Evolutionary conservation across 2,329 filamentous ascomycete species (phyloP).

Genomic region (Helotiales sp.): DNA sequence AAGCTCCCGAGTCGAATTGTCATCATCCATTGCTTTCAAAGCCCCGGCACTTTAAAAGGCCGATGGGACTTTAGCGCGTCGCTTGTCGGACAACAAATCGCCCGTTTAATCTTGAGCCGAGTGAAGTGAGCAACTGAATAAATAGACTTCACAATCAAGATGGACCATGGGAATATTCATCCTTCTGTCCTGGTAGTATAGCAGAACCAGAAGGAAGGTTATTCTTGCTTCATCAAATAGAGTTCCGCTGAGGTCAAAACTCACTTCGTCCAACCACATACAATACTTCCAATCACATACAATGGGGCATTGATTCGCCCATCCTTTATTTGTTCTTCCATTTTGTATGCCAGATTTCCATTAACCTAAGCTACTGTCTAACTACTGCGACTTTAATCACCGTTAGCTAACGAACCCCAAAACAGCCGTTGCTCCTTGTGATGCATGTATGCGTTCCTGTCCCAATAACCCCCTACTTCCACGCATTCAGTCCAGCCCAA

Average conservation of each 20-base stretch:
- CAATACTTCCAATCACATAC: background rate
- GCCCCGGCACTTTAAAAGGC: conserved; percentile 15
- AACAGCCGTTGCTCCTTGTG: conserved; percentile 19
- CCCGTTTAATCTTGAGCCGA: background rate
- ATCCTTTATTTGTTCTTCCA: background rate
- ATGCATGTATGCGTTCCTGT: conserved; percentile 21
- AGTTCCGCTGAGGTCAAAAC: no score
- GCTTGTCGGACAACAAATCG: background rate
- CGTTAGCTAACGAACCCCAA: background rate
- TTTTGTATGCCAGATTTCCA: background rate
- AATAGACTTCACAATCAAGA: background rate
- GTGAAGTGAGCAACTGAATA: background rate
- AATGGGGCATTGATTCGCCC: background rate
- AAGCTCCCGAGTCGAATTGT: conserved; percentile 10
- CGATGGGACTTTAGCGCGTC: conserved; percentile 10
- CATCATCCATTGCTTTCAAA: conserved; percentile 27
- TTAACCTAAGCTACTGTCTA: conserved; percentile 6
- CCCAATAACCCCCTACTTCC: conserved; percentile 29
- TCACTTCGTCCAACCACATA: no score
- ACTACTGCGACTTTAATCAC: background rate
- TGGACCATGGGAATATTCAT: no score
- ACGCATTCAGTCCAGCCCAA: conserved; percentile 64
- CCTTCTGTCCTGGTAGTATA: background rate
- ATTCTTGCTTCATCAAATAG: no score
- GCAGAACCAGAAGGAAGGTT: background rate